phyloP scores from a whole-genome alignment of 2,329 filamentous ascomycete species.

The Ophiostoma fasciatum region DNA sequence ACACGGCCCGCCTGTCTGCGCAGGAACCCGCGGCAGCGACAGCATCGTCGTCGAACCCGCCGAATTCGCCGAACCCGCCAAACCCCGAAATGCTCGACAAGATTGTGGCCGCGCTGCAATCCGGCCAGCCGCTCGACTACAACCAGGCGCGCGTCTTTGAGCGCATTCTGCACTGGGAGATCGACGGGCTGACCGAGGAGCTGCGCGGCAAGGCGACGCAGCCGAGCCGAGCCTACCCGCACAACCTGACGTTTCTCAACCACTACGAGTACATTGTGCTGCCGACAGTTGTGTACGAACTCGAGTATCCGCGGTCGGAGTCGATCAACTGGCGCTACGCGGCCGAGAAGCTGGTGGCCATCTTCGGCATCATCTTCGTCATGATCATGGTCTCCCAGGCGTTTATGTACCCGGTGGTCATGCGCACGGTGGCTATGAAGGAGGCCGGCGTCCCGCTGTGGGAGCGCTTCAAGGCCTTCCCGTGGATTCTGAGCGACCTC shows the following conservation, averaged over 20 bases:
- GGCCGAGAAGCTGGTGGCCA: slow-evolving; percentile 54
- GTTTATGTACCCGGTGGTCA: slow-evolving; percentile 63
- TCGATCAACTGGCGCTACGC: slow-evolving; percentile 62
- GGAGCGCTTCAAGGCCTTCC: slow-evolving; percentile 51
- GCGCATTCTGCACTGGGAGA: slow-evolving; percentile 50
- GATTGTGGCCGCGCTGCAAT: slow-evolving; percentile 47
- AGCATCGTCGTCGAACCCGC: not conserved
- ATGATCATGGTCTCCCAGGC: slow-evolving; percentile 69
- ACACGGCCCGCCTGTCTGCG: too few species aligned
- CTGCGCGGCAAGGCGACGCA: slow-evolving; percentile 46
- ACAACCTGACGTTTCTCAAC: slow-evolving; percentile 50
- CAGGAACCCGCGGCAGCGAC: not conserved
- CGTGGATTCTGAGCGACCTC: slow-evolving; percentile 60
- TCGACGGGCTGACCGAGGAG: slow-evolving; percentile 49
- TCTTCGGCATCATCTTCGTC: slow-evolving; percentile 57
- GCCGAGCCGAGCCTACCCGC: slow-evolving; percentile 42
- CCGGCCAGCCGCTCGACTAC: slow-evolving; percentile 40
- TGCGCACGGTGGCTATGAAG: slow-evolving; percentile 51
- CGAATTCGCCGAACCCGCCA: not conserved
- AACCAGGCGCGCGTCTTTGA: slow-evolving; percentile 50
- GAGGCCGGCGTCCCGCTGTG: slow-evolving; percentile 46
- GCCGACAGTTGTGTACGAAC: slow-evolving; percentile 65
- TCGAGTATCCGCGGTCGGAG: slow-evolving; percentile 57
- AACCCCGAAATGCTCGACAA: slow-evolving; percentile 29
- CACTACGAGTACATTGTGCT: slow-evolving; percentile 61